phyloP scores from a whole-genome alignment of 192 early-diverging fungal species.

The Kappamyces sp. region DNA sequence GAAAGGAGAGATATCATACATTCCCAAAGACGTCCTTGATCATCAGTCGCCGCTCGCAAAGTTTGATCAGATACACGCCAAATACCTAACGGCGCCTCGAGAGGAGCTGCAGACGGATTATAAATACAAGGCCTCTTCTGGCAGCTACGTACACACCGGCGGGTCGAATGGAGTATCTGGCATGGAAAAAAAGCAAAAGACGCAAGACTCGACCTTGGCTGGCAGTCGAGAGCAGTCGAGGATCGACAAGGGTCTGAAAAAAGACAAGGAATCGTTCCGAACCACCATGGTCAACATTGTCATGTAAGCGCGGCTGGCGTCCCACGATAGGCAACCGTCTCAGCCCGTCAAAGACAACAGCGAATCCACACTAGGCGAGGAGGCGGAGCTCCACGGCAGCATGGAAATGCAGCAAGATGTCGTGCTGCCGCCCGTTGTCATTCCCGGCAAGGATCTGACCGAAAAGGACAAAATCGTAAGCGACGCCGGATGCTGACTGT shows the following conservation, averaged over 20 bases:
- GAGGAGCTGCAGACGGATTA: constrained; percentile 9
- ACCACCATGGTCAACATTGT: constrained; percentile 54
- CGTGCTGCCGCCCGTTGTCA: neutral
- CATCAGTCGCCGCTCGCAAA: constrained; percentile 26
- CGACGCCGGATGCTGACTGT: neutral
- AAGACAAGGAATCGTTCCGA: constrained; percentile 50
- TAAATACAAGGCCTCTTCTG: neutral
- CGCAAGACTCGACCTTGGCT: neutral
- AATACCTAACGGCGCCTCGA: constrained; percentile 21
- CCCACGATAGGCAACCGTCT: too few species aligned
- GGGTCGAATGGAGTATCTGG: neutral
- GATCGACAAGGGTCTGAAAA: constrained; percentile 37
- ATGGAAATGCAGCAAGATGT: neutral
- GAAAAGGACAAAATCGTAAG: constrained; percentile 19
- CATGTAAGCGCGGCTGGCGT: constrained; percentile 31
- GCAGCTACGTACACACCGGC: neutral
- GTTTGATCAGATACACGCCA: constrained; percentile 37
- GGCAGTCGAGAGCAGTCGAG: neutral
- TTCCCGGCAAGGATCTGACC: neutral
- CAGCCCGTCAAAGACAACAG: too few species aligned
- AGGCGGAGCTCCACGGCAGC: too few species aligned
- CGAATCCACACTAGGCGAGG: too few species aligned
- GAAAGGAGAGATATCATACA: constrained; percentile 39
- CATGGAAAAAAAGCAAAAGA: too few species aligned
- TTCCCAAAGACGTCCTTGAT: constrained; percentile 26